Evolutionary conservation across 192 early-diverging fungal species (phyloP).

Genomic region (Pecoramyces ruminantium): DNA sequence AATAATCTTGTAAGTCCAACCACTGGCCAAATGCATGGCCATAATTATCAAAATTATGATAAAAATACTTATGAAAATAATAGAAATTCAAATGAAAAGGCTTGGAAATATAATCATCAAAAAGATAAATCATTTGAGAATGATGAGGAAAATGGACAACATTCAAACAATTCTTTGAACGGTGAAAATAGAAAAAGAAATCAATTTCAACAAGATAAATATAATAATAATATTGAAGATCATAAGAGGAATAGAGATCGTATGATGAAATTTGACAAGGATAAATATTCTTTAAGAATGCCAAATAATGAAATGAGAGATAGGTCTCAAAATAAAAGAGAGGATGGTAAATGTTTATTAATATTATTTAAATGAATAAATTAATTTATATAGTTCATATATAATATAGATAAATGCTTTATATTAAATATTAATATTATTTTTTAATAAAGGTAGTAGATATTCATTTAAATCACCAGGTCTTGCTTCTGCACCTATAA

Average conservation of each 20-base stretch:
- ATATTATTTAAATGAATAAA: too few relatives aligned
- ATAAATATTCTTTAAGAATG: background rate
- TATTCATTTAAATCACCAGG: background rate
- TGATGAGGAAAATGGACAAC: background rate
- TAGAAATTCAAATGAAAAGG: background rate
- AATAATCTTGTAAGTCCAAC: background rate
- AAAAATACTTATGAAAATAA: too few relatives aligned
- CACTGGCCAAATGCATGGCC: background rate
- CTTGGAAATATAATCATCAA: background rate
- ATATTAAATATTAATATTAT: too few relatives aligned
- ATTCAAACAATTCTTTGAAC: background rate
- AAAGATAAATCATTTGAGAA: background rate
- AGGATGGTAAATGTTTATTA: background rate
- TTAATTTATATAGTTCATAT: too few relatives aligned
- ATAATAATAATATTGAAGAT: background rate
- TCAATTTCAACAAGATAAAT: background rate
- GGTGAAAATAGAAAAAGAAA: background rate
- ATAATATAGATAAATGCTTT: too few relatives aligned
- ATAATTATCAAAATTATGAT: background rate
- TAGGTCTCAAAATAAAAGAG: background rate
- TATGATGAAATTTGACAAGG: background rate
- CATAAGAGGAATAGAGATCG: background rate
- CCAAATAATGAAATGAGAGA: background rate
- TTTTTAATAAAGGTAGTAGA: background rate
- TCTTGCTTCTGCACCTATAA: background rate